Conservation (phyloP, 2,329 filamentous ascomycete species). For the Fusarium proliferatum region DNA sequence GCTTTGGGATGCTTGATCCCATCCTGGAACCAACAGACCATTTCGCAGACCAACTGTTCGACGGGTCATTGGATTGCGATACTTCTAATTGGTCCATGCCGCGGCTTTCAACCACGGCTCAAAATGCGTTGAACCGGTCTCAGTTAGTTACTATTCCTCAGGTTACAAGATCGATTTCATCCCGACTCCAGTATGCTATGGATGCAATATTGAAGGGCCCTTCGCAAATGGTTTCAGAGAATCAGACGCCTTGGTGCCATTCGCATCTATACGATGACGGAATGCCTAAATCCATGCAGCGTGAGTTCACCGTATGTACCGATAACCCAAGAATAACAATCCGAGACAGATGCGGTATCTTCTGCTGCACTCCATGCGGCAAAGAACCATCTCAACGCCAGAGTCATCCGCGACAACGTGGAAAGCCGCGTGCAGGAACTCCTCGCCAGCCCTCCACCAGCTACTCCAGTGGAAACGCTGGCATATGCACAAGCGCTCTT, state of each 20-base stretch:
- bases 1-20: not conserved
- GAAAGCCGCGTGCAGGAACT: not conserved
- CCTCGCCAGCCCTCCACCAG: not conserved
- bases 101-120: not conserved
- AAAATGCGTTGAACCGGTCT: not conserved
- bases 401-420: not conserved
- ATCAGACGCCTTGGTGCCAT: constrained; percentile 1
- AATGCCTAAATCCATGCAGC: not conserved
- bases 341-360: not conserved
- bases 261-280: not conserved
- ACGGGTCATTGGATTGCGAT: not conserved
- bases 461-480: not conserved
- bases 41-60: not conserved
- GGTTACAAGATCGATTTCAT: not conserved
- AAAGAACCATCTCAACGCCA: not conserved
- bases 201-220: not conserved
- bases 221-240: not conserved
- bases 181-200: not conserved
- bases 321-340: not conserved
- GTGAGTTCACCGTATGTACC: too few relatives aligned
- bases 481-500: constrained; percentile 1
- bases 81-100: not conserved
- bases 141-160: not conserved
- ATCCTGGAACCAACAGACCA: not conserved
- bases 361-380: not conserved